A percentile compares a stretch with the other conserved stretches of the same genome.
Evolutionary conservation across 345 rosid species (phyloP).

Genomic region (Murraya koenigii): DNA sequence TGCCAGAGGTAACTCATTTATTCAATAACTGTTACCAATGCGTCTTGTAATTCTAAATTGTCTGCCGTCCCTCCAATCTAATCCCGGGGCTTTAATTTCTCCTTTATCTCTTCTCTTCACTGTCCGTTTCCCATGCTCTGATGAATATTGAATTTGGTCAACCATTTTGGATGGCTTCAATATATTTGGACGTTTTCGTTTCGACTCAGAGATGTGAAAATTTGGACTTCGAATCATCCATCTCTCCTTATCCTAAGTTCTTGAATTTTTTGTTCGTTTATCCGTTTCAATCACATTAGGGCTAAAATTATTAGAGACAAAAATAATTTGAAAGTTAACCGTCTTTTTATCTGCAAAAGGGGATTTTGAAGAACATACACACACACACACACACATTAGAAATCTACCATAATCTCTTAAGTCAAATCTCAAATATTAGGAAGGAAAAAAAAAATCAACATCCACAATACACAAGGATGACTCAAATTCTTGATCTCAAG

Average conservation of each 20-base stretch:
- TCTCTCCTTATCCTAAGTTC: background rate
- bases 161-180: constrained; percentile 8
- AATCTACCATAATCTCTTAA: too few species aligned
- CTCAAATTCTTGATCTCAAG: too few species aligned
- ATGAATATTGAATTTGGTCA: constrained; percentile 16
- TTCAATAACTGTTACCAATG: constrained; percentile 40
- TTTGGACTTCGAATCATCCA: background rate
- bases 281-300: too few species aligned
- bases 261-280: background rate
- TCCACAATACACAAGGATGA: too few species aligned
- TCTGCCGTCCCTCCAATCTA: constrained; percentile 1
- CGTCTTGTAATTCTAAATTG: constrained; percentile 43
- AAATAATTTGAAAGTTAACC: too few species aligned
- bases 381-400: too few species aligned
- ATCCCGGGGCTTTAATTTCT: constrained; percentile 9
- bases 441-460: too few species aligned
- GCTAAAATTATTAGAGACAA: too few species aligned
- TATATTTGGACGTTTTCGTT: background rate
- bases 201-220: background rate
- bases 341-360: too few species aligned
- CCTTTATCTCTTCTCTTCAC: background rate
- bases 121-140: constrained; percentile 10
- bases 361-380: too few species aligned
- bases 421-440: too few species aligned
- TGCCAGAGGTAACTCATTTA: constrained; percentile 19